Percentiles rank a stretch among this genome's conserved stretches.
Conservation (phyloP, 1,284 basidiomycete genomes). For the Puccinia polysora region DNA sequence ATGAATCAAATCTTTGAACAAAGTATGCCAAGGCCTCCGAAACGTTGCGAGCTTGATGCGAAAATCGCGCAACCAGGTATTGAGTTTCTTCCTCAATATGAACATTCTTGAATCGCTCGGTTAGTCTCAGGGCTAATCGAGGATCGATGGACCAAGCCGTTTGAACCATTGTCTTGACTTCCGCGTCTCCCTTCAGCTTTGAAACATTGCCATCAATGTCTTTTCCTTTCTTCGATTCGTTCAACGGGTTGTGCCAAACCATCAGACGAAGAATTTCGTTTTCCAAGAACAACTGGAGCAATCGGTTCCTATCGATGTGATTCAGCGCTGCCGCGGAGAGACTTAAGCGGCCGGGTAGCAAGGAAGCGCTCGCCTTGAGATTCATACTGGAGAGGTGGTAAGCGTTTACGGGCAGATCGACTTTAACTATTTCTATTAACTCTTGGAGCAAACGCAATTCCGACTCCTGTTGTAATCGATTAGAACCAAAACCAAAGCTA, state of each 20-base stretch:
- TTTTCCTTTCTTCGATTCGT: slow-evolving; percentile 65
- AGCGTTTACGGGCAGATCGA: slow-evolving; percentile 36
- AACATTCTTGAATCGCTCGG: slow-evolving; percentile 27
- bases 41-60: slow-evolving; percentile 39
- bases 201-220: slow-evolving; percentile 63
- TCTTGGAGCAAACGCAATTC: slow-evolving; percentile 38
- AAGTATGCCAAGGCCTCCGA: slow-evolving; percentile 40
- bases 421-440: slow-evolving; percentile 29
- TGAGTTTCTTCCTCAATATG: slow-evolving; percentile 24
- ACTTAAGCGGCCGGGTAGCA: slow-evolving; percentile 46
- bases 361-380: background rate
- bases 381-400: slow-evolving; percentile 33
- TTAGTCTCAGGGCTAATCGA: slow-evolving; percentile 27
- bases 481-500: slow-evolving; percentile 28
- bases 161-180: slow-evolving; percentile 66
- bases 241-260: slow-evolving; percentile 86
- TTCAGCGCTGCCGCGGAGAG: slow-evolving; percentile 50
- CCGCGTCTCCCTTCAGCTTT: slow-evolving; percentile 61
- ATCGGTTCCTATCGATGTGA: slow-evolving; percentile 64
- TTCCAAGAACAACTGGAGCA: slow-evolving; percentile 76
- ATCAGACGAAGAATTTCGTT: slow-evolving; percentile 79
- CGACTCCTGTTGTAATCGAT: slow-evolving; percentile 32
- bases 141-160: slow-evolving; percentile 80
- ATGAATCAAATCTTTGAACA: slow-evolving; percentile 22
- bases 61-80: slow-evolving; percentile 22